Percentiles rank a stretch among this genome's conserved stretches.
phyloP scores from a whole-genome alignment of 345 rosid genomes.

The Eucalyptus victrix region DNA sequence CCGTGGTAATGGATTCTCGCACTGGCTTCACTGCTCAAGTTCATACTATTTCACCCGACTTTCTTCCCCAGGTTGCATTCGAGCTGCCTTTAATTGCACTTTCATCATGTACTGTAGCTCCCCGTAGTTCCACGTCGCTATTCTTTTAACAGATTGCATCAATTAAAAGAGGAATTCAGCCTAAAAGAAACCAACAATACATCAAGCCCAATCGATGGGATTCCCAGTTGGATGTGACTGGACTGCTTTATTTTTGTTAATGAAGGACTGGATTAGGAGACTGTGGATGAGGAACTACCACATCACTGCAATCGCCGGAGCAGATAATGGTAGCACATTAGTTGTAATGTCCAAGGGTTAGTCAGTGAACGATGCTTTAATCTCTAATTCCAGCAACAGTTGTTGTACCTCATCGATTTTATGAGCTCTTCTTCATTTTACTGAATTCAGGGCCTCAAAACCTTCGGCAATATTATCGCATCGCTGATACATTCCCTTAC shows the following conservation, averaged over 20 bases:
- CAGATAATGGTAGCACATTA: slow-evolving; percentile 71
- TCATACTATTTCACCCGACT: slow-evolving; percentile 57
- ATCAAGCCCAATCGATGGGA: neutral
- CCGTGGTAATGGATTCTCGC: slow-evolving; percentile 88
- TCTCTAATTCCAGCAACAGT: neutral
- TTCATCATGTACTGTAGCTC: neutral
- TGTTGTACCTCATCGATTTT: neutral
- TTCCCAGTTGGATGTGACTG: neutral
- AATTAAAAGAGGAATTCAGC: neutral
- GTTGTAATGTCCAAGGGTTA: slow-evolving; percentile 89
- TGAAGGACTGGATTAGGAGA: slow-evolving; percentile 85
- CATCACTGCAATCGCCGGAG: slow-evolving; percentile 86
- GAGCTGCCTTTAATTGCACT: neutral
- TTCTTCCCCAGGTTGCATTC: slow-evolving; percentile 58
- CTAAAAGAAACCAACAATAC: slow-evolving; percentile 18
- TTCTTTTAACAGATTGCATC: neutral
- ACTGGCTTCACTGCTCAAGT: slow-evolving; percentile 70
- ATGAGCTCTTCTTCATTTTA: neutral
- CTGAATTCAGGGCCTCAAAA: slow-evolving; percentile 51
- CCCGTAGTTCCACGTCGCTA: neutral
- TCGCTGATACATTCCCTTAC: slow-evolving; percentile 74
- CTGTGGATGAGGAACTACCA: slow-evolving; percentile 79
- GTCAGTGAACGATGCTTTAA: neutral
- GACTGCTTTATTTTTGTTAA: neutral
- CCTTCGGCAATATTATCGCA: slow-evolving; percentile 60